Base-by-base conservation (phyloP, 2,329 filamentous ascomycete species). In the Diaporthe caulivora region DNA sequence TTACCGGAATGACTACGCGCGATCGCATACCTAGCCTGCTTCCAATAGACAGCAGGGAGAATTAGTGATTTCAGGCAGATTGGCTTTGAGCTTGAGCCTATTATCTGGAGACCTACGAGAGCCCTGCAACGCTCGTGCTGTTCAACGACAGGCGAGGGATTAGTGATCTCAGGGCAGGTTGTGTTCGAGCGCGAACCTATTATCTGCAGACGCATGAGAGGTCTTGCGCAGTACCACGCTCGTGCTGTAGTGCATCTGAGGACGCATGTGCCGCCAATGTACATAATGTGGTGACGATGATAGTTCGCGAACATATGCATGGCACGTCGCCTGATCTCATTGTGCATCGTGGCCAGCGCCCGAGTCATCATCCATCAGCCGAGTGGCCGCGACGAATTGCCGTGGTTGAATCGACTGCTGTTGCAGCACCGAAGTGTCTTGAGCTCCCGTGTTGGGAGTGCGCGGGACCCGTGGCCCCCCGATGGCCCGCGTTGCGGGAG, bases 1-100 rank as follows among this genome's bases (percentile, higher is more conserved):
- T 71, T 62, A 40, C 69, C 69, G 69, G 69, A 31, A 62, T 34
- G 34, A 62, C 21, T 13, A 58, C 53, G 67, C 67, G 69, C 55
- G 62, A 53, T 47, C 68, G 31, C 54, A n/a, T 44, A 31, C 31
- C 55, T 53, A 62, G 69, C 29, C 69, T 40, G 62, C 62, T n/a
- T 53, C 29, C 62, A 53, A 53, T 67, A 67, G 31, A 53, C 13
- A 29, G 62, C n/a, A n/a, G 29, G 44, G 3, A 15, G 47, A 18
- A 31, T 47, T 53, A 40, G 62, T 21, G 57, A 26, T 24, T 24
- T 55, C 49, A 34, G 49, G 49, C 34, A 47, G 40, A 21, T 60
- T 37, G 13, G 24, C 24, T 67, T 67, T 4, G 24, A 71, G n/a
- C 51, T 37, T 31, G 21, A 21, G 29, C 42, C 21, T 29, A 24